A percentile compares a stretch with the other conserved stretches of the same genome.
Evolutionary conservation across 2,329 filamentous ascomycete genomes (phyloP).

Genomic region (Arachnopeziza araneosa): DNA sequence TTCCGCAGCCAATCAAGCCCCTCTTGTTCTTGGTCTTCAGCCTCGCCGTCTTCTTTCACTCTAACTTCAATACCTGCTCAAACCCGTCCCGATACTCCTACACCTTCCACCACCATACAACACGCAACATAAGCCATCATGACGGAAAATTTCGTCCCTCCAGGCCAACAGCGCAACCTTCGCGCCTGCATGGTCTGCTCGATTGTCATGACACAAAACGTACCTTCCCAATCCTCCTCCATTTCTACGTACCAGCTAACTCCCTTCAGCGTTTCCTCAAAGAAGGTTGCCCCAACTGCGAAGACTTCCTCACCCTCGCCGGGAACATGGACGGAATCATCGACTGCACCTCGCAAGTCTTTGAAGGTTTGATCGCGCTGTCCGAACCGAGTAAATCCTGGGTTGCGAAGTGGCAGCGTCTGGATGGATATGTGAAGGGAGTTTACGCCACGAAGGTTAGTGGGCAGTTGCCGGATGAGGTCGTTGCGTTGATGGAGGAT

Average conservation of each 20-base stretch:
- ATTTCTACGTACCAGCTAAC: constrained; percentile 8
- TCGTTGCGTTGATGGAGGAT: constrained; percentile 54
- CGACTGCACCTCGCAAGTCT: constrained; percentile 93
- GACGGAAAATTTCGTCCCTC: constrained; percentile 60
- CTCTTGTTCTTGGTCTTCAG: not conserved
- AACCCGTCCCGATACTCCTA: not conserved
- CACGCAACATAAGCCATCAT: too few relatives aligned
- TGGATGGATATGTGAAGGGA: constrained; percentile 82
- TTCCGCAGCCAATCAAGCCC: not conserved
- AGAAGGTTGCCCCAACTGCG: constrained; percentile 94
- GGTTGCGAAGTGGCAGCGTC: constrained; percentile 94
- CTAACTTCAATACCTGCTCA: too few relatives aligned
- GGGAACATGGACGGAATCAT: constrained; percentile 75
- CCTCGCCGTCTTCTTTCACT: not conserved
- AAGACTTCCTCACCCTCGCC: constrained; percentile 79
- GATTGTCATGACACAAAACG: constrained; percentile 76
- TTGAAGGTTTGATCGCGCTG: constrained; percentile 84
- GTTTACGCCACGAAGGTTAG: constrained; percentile 95
- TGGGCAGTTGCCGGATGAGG: constrained; percentile 66
- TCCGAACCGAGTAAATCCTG: constrained; percentile 79
- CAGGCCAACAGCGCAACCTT: constrained; percentile 74
- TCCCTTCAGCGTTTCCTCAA: constrained; percentile 69
- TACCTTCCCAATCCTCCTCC: constrained; percentile 32
- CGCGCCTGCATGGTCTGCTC: constrained; percentile 99
- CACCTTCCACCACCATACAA: not conserved